Base-by-base conservation (phyloP, 1,139 yeast genomes). In the Yamadazyma songkhlaensis region DNA sequence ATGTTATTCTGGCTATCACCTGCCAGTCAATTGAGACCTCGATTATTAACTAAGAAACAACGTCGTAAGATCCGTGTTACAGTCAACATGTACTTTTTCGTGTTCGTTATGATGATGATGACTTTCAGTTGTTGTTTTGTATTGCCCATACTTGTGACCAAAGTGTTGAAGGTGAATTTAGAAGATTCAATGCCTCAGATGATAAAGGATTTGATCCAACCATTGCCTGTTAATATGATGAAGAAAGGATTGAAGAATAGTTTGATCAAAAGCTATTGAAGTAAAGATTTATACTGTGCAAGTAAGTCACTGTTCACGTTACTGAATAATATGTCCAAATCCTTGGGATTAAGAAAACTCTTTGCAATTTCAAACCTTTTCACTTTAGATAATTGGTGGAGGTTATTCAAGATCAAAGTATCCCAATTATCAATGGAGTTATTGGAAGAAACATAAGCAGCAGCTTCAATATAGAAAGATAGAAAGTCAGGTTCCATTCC, bases 1-100 rank as follows among this genome's bases (percentile, higher is more conserved):
- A 74, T 85, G 72, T 64, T 89, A 32, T 79, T 88, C 56, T 89
- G 96, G 97, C 64, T 87, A 37, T 74, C 70, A 35, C 95, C 96
- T 1, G 71, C 75, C 2, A 57, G 66, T 44, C 74, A 78, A 47
- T 54, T 75, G 32, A 59, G 74, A 34, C 59, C 74, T 39, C 57
- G 74, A 41, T 48, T 66, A 13, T 48, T 63, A 11, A 53, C 64
- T 44, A 43, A 67, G 73, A 50, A 62, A 50, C 48, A 59, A 55
- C 34, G 60, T 59, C 38, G 60, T 22, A 50, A 45, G 8, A 53
- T 66, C 22, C 52, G 61, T 29, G 43, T 52, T 6, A 54, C 68
- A 57, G 42, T 60, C 51, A 24, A 62, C 51, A 35, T 79, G 61
- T 53, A 61, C 45, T 51, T 44, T 59, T 4, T 58, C 66, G 21